These are phyloP conservation scores for Flaveria linearis DNA, from an alignment of 129 eudicot species.

Conservation along the genomic window DNA sequence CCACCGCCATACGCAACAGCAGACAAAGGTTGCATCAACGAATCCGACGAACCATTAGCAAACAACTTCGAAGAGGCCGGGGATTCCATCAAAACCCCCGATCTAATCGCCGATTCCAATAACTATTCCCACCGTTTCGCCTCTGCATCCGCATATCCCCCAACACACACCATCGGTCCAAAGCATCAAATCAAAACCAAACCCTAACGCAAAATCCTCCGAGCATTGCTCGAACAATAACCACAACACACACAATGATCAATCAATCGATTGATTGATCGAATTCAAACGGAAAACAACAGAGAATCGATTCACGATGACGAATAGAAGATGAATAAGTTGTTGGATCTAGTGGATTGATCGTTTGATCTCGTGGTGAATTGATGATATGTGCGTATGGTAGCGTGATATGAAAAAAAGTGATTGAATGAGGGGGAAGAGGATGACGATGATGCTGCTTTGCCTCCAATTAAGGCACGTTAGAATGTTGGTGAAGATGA, in stretches of 20 bases:
- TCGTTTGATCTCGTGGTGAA: too few species aligned
- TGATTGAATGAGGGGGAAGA: slow-evolving; percentile 15
- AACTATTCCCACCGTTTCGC: slow-evolving; percentile 33
- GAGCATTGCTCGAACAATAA: slow-evolving; percentile 16
- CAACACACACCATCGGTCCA: slow-evolving; percentile 33
- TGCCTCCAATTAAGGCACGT: slow-evolving; percentile 35
- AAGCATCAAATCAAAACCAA: slow-evolving; percentile 6
- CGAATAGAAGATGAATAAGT: not conserved
- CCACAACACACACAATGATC: slow-evolving; percentile 5
- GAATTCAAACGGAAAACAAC: not conserved
- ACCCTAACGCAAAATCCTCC: slow-evolving; percentile 21
- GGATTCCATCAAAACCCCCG: slow-evolving; percentile 39
- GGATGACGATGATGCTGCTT: slow-evolving; percentile 22
- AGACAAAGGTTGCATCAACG: slow-evolving; percentile 22
- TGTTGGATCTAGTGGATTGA: slow-evolving; percentile 23
- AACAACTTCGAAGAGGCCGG: slow-evolving; percentile 29
- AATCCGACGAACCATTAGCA: slow-evolving; percentile 32
- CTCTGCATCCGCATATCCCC: slow-evolving; percentile 37
- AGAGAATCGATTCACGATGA: not conserved
- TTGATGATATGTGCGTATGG: slow-evolving; percentile 7
- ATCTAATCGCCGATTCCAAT: slow-evolving; percentile 20
- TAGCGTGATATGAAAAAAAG: slow-evolving; percentile 36
- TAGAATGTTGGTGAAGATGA: slow-evolving; percentile 30
- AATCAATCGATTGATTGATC: not conserved
- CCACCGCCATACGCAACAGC: slow-evolving; percentile 27